Evolutionary conservation across 305 asterid genomes (phyloP), one percentile per base, ranked within the genome.

Genomic region (Fraxinus baroniana): DNA sequence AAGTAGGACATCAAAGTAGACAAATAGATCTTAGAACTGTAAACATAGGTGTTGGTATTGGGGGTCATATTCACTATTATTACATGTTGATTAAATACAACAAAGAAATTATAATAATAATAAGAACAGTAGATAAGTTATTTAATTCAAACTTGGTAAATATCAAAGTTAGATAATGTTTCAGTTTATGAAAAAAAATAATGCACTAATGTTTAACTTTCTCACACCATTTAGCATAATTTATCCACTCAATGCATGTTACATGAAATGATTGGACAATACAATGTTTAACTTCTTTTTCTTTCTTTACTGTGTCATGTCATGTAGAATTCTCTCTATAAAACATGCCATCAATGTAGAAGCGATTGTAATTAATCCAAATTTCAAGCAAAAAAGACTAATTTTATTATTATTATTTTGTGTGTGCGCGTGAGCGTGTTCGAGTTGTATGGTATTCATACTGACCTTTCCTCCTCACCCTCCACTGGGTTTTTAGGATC

Each of bases 401-500:
- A 5, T 35, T 5, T 36, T 36, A 36, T 36, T 36, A 36, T 37
- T 37, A 37, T 37, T 37, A 7, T 37, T 37, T 30, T 33, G 46
- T 10, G 13, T 41, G 46, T 41, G 33, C 33, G 33, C 33, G 33
- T 2, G 33, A 3, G 33, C 33, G 74, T 0, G 18, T 13, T 12
- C 55, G 39, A 30, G 75, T 66, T 66, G 74, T 24, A 24, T 3
- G 35, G 62, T 74, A 18, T 12, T 60, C 78, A 80, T 77, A 81
- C 91, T 77, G 71, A 93, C 99, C 98, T 93, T 87, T 90, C 97
- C 89, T 96, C 98, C 79, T 83, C 87, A 30, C 98, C 95, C 91
- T 88, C 94, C 83, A 91, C 82, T 2, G 98, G 98, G 78, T 94
- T 93, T 85, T 89, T 91, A n/a, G 99, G 99, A 83, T 96, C 98